Conservation (phyloP, 768 basidiomycete species). For the Boletellus sp. region DNA sequence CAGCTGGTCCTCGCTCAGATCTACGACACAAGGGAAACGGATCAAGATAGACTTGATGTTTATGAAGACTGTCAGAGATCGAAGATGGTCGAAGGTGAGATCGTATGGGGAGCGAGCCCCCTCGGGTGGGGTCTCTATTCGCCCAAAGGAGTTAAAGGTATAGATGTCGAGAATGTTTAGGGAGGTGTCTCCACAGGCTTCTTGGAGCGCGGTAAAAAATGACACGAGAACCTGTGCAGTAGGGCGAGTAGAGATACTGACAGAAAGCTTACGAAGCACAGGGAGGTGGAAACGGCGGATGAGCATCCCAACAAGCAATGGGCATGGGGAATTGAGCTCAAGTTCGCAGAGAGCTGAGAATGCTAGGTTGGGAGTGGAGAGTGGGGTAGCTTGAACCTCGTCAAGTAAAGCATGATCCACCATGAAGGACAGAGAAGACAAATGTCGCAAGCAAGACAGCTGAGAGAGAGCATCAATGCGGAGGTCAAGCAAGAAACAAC, state of each 20-base stretch:
- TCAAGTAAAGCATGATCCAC: not conserved
- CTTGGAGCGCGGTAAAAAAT: conserved; percentile 3
- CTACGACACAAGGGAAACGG: not conserved
- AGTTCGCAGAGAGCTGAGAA: conserved; percentile 2
- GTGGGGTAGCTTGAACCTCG: not conserved
- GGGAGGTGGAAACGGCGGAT: not conserved
- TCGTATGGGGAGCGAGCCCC: not conserved
- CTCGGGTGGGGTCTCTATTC: not conserved
- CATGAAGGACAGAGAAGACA: not conserved
- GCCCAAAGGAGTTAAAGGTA: no score
- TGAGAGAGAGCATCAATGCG: not conserved
- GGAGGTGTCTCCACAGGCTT: not conserved
- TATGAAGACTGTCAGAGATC: conserved; percentile 2
- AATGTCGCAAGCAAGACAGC: not conserved
- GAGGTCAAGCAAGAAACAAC: not conserved
- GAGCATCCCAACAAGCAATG: not conserved
- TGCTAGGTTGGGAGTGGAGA: not conserved
- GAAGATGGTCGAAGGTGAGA: conserved; percentile 3
- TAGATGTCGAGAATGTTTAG: not conserved
- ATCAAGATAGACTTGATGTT: conserved; percentile 7
- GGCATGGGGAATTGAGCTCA: not conserved
- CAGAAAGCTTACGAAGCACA: not conserved
- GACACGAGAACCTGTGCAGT: not conserved
- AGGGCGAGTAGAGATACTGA: not conserved
- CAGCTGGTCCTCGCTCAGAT: conserved; percentile 7